Evolutionary conservation across 306 rosid species (phyloP).

Genomic region (Luffa acutangula): DNA sequence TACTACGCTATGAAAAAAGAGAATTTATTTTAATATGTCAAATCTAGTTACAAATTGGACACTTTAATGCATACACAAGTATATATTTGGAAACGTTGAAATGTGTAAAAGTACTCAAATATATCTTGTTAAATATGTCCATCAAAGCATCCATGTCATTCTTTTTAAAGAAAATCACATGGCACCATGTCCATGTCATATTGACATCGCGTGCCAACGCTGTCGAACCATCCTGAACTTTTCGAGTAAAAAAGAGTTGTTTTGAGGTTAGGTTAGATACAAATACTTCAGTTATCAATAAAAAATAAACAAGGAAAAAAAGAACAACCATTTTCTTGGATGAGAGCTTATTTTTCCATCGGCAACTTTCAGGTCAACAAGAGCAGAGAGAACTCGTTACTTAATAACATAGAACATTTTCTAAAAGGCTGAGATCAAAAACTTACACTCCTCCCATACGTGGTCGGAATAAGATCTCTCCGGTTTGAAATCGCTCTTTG

Average conservation of each 20-base stretch:
- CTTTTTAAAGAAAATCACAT: not conserved
- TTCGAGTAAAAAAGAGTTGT: not conserved
- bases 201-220: not conserved
- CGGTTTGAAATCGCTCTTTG: constrained; percentile 84
- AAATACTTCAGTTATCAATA: not conserved
- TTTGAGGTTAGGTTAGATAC: not conserved
- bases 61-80: too few species aligned
- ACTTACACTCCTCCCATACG: constrained; percentile 78
- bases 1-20: too few species aligned
- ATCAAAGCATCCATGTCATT: not conserved
- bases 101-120: not conserved
- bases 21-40: too few species aligned
- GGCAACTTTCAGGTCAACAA: not conserved
- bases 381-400: not conserved
- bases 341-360: not conserved
- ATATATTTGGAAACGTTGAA: too few species aligned
- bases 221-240: not conserved
- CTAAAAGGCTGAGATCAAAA: not conserved
- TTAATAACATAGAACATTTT: not conserved
- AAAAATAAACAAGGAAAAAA: not conserved
- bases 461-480: constrained; percentile 78
- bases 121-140: not conserved
- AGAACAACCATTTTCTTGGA: not conserved
- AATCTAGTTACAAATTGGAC: not conserved
- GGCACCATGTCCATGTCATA: not conserved